Conservation (phyloP, 164 flowering plant species). For the Vitis rupestris region DNA sequence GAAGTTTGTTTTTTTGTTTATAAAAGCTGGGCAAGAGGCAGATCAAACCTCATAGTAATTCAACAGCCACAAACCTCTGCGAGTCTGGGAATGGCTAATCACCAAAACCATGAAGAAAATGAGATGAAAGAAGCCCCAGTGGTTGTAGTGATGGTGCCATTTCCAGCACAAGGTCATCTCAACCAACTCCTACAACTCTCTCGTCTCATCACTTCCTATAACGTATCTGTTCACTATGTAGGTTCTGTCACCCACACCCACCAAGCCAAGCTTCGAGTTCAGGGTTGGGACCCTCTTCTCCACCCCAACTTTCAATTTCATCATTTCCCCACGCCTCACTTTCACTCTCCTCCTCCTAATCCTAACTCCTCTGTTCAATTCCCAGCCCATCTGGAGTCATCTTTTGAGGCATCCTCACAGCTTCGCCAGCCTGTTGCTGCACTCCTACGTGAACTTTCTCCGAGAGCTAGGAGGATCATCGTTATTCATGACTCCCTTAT, state of each 20-base stretch:
- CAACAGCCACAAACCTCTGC: too few relatives aligned
- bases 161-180: too few relatives aligned
- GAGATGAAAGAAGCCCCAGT: too few relatives aligned
- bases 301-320: slow-evolving; percentile 46
- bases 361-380: slow-evolving; percentile 37
- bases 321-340: slow-evolving; percentile 35
- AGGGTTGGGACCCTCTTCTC: not conserved
- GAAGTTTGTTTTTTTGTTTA: too few relatives aligned
- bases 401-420: slow-evolving; percentile 32
- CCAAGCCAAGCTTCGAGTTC: not conserved
- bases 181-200: too few relatives aligned
- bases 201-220: too few relatives aligned
- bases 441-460: slow-evolving; percentile 36
- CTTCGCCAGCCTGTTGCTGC: slow-evolving; percentile 46
- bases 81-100: too few relatives aligned
- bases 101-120: too few relatives aligned
- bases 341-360: slow-evolving; percentile 41
- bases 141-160: too few relatives aligned
- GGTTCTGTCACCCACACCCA: too few relatives aligned
- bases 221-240: too few relatives aligned
- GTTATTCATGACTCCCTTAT: slow-evolving; percentile 62
- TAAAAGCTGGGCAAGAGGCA: too few relatives aligned
- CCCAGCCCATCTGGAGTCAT: slow-evolving; percentile 55
- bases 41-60: not conserved
- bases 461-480: slow-evolving; percentile 25